These are phyloP conservation scores for Luzula sylvatica DNA, from an alignment of 176 grass and related monocot genomes.

Conservation along the genomic window DNA sequence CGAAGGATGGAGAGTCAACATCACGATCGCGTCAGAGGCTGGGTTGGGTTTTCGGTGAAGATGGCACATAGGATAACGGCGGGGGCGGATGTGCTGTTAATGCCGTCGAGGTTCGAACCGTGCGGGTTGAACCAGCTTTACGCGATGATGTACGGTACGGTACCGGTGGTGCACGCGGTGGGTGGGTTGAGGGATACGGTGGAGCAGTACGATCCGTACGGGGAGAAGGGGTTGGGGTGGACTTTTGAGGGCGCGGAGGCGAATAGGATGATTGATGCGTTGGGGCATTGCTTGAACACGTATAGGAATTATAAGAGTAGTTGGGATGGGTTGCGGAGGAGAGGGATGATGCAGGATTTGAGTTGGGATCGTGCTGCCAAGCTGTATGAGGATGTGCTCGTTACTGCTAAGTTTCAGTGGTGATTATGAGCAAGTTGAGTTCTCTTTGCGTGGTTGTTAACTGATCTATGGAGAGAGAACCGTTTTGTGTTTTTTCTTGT, in stretches of 20 bases:
- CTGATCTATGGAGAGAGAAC: not conserved
- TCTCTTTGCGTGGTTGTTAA: not conserved
- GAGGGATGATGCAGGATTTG: conserved; percentile 92
- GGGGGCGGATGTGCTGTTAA: conserved; percentile 72
- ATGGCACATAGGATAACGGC: conserved; percentile 84
- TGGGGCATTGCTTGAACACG: conserved; percentile 76
- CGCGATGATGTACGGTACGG: conserved; percentile 94
- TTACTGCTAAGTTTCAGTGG: conserved; percentile 83
- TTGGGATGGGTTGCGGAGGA: conserved; percentile 77
- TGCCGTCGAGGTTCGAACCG: conserved; percentile 92
- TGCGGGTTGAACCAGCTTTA: conserved; percentile 89
- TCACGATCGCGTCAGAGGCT: conserved; percentile 50
- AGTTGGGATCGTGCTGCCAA: conserved; percentile 89
- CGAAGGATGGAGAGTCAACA: conserved; percentile 54
- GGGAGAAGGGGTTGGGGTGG: conserved; percentile 64
- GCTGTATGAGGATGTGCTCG: conserved; percentile 62
- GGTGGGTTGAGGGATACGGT: conserved; percentile 81
- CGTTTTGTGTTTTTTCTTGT: not conserved
- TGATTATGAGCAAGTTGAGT: conserved; percentile 21
- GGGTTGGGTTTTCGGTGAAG: conserved; percentile 88
- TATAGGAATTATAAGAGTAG: conserved; percentile 58
- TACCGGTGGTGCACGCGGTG: conserved; percentile 91
- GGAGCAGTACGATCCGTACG: conserved; percentile 69
- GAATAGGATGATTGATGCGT: conserved; percentile 63
- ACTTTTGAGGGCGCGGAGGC: conserved; percentile 70